These are phyloP conservation scores for Spizellomyces sp. DNA, from an alignment of 192 early-diverging fungal genomes.

Conservation along the genomic window DNA sequence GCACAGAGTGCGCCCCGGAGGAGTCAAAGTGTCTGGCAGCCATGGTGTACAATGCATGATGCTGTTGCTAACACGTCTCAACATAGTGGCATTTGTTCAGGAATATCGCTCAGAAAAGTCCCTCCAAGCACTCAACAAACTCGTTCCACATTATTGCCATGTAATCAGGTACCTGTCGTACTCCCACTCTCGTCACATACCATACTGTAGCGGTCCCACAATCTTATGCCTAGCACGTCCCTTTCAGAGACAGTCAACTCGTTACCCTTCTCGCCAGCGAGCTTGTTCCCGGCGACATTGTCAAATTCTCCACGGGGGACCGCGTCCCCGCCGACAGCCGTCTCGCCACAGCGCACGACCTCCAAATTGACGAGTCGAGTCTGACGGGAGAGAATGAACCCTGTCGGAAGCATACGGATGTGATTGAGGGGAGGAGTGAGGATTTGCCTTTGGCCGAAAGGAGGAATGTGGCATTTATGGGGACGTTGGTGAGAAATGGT, in stretches of 20 bases:
- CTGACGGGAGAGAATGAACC: conserved; percentile 88
- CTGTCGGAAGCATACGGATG: conserved; percentile 63
- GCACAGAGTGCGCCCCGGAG: too few relatives aligned
- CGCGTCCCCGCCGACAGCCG: conserved; percentile 93
- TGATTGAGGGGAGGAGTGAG: conserved; percentile 23
- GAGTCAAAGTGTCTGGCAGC: too few relatives aligned
- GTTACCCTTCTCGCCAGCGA: conserved; percentile 72
- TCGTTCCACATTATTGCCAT: conserved; percentile 85
- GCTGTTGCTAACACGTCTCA: too few relatives aligned
- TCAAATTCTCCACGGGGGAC: conserved; percentile 85
- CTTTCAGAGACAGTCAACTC: conserved; percentile 59
- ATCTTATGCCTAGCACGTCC: conserved; percentile 1
- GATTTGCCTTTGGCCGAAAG: conserved; percentile 71
- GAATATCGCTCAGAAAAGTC: conserved; percentile 87
- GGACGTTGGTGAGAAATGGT: conserved; percentile 87
- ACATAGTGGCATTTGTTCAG: conserved; percentile 81
- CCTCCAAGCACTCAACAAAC: conserved; percentile 78
- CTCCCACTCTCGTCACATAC: background rate
- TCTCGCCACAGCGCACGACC: conserved; percentile 71
- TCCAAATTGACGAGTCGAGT: conserved; percentile 91
- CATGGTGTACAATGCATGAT: too few relatives aligned
- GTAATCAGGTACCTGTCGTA: conserved; percentile 69
- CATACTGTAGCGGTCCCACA: background rate
- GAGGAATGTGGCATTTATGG: conserved; percentile 94
- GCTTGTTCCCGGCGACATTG: conserved; percentile 91